Conservation (phyloP, 768 basidiomycete species). For the Suillus ampliporus region DNA sequence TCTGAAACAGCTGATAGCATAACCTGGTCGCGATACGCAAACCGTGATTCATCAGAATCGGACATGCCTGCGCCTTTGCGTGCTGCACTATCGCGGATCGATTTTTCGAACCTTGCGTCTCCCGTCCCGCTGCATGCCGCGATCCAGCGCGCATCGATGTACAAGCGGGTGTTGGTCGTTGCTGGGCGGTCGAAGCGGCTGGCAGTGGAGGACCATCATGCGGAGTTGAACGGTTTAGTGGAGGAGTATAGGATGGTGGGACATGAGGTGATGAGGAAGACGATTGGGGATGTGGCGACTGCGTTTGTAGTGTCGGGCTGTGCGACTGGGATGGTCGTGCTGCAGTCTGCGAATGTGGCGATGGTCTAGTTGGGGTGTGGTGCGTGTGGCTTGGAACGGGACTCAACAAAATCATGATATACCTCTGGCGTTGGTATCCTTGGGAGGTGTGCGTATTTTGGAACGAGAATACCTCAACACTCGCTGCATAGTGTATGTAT, state of each 20-base stretch:
- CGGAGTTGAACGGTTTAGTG: constrained; percentile 71
- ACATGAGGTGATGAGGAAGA: constrained; percentile 61
- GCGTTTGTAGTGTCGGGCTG: constrained; percentile 69
- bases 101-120: constrained; percentile 62
- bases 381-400: not conserved
- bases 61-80: constrained; percentile 20
- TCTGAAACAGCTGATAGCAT: constrained; percentile 88
- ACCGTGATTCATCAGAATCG: constrained; percentile 10
- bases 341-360: constrained; percentile 60
- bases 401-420: not conserved
- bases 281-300: constrained; percentile 87
- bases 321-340: constrained; percentile 61
- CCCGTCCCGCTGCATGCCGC: constrained; percentile 66
- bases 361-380: constrained; percentile 3
- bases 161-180: constrained; percentile 61
- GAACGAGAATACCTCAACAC: not conserved
- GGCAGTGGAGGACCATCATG: constrained; percentile 71
- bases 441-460: not conserved
- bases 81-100: constrained; percentile 58
- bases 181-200: constrained; percentile 78
- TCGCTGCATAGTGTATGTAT: too few species aligned
- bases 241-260: constrained; percentile 40
- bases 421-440: not conserved
- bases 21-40: constrained; percentile 68
- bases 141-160: constrained; percentile 37